Conservation (phyloP, 2,329 filamentous ascomycete genomes). For the Exserohilum rostratum region DNA sequence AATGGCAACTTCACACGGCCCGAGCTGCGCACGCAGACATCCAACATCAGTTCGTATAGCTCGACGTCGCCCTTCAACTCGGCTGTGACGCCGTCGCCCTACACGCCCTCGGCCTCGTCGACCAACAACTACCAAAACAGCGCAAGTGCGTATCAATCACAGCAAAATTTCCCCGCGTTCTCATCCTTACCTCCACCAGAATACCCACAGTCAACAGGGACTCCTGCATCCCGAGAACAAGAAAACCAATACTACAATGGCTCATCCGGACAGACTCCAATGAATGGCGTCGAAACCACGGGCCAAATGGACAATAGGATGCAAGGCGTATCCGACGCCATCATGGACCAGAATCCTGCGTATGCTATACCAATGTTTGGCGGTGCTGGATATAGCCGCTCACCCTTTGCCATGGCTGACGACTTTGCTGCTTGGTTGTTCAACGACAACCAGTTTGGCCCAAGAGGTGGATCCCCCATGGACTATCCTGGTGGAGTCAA, state of each 20-base stretch:
- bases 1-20: constrained; percentile 44
- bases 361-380: constrained; percentile 87
- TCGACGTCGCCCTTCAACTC: constrained; percentile 46
- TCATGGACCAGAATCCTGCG: constrained; percentile 54
- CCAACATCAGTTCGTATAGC: constrained; percentile 42
- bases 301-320: constrained; percentile 41
- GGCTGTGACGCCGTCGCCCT: constrained; percentile 53
- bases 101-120: constrained; percentile 54
- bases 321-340: constrained; percentile 45
- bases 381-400: constrained; percentile 80
- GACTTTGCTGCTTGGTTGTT: constrained; percentile 88
- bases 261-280: constrained; percentile 42
- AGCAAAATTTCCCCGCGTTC: constrained; percentile 68
- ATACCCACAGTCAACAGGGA: constrained; percentile 49
- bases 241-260: constrained; percentile 47
- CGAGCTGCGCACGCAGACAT: constrained; percentile 46
- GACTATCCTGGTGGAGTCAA: constrained; percentile 39
- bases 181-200: constrained; percentile 64
- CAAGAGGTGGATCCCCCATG: constrained; percentile 48
- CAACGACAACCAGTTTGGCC: constrained; percentile 65
- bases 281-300: constrained; percentile 49
- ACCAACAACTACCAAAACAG: constrained; percentile 44
- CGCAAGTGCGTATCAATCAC: constrained; percentile 59
- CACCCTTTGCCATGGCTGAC: constrained; percentile 84
- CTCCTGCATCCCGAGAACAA: constrained; percentile 46